Evolutionary conservation across 2,329 filamentous ascomycete species (phyloP).

Genomic region (Aspergillus sp.): DNA sequence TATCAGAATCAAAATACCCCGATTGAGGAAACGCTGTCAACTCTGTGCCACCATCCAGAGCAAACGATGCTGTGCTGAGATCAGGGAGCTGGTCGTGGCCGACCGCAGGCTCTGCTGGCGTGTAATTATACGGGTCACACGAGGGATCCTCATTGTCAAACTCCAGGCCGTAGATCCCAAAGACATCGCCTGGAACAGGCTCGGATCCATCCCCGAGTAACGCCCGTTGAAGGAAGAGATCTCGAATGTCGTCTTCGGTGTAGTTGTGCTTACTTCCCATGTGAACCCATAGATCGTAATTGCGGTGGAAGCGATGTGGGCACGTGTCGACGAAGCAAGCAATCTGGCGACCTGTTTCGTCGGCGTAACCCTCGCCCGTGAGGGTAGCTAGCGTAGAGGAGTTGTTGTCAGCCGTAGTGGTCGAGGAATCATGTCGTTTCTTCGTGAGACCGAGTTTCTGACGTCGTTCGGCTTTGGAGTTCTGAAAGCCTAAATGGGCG

Average conservation of each 20-base stretch:
- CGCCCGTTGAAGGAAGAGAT: slow-evolving; percentile 41
- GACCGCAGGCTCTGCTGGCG: background rate
- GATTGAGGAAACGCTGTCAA: background rate
- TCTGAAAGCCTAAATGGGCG: slow-evolving; percentile 68
- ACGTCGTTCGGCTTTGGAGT: slow-evolving; percentile 41
- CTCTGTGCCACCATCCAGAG: background rate
- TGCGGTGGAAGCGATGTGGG: slow-evolving; percentile 55
- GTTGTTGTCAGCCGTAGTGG: slow-evolving; percentile 20
- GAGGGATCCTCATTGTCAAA: slow-evolving; percentile 26
- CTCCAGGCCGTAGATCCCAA: slow-evolving; percentile 40
- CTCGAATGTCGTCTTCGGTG: slow-evolving; percentile 40
- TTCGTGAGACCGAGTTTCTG: slow-evolving; percentile 32
- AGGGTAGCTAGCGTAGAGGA: slow-evolving; percentile 48
- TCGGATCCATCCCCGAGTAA: slow-evolving; percentile 32
- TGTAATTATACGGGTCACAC: slow-evolving; percentile 14
- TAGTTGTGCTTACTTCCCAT: slow-evolving; percentile 48
- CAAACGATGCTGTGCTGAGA: background rate
- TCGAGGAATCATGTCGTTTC: slow-evolving; percentile 5
- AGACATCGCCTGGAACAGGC: slow-evolving; percentile 24
- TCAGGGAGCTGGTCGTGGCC: background rate
- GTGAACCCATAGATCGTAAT: slow-evolving; percentile 60
- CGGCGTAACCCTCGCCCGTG: slow-evolving; percentile 57
- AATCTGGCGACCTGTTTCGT: slow-evolving; percentile 51
- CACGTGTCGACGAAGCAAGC: slow-evolving; percentile 54
- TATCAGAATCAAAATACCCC: slow-evolving; percentile 17